These are phyloP conservation scores for Saccharomyces eubayanus DNA, from an alignment of 805 yeast species.

Conservation along the genomic window DNA sequence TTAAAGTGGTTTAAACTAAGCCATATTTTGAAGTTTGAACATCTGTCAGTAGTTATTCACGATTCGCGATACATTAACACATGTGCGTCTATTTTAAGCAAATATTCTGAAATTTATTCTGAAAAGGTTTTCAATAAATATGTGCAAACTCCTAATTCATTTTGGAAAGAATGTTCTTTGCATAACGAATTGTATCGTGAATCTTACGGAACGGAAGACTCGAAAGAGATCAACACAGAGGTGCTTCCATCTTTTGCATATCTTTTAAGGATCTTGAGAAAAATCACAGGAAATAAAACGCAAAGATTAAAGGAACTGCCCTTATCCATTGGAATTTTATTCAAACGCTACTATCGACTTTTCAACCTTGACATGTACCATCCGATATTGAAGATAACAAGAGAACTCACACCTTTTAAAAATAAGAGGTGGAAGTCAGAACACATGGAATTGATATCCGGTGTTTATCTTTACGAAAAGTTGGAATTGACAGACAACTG, in stretches of 20 bases:
- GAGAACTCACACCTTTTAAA: conserved; percentile 77
- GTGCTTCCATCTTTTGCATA: conserved; percentile 19
- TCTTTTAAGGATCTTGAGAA: conserved; percentile 43
- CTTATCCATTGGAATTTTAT: conserved; percentile 25
- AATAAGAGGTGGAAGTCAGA: conserved; percentile 90
- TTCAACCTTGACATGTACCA: conserved; percentile 55
- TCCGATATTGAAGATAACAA: conserved; percentile 66
- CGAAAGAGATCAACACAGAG: background rate
- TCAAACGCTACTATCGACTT: conserved; percentile 40
- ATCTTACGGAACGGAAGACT: background rate
- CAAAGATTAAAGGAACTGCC: conserved; percentile 45
- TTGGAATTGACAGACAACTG: conserved; percentile 74
- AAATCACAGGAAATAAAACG: conserved; percentile 56
- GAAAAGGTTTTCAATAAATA: conserved; percentile 27
- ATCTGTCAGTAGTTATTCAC: conserved; percentile 58
- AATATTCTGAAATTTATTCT: conserved; percentile 22
- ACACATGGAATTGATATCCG: conserved; percentile 88
- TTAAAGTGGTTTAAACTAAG: conserved; percentile 71
- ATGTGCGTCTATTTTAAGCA: conserved; percentile 20
- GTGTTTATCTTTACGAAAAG: conserved; percentile 69
- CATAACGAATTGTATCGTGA: conserved; percentile 8
- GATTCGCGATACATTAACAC: conserved; percentile 52
- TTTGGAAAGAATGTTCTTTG: conserved; percentile 26
- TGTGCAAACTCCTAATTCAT: conserved; percentile 13
- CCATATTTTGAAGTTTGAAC: conserved; percentile 74